Evolutionary conservation across 768 basidiomycete genomes (phyloP).

Genomic region (Mycena belliarum): DNA sequence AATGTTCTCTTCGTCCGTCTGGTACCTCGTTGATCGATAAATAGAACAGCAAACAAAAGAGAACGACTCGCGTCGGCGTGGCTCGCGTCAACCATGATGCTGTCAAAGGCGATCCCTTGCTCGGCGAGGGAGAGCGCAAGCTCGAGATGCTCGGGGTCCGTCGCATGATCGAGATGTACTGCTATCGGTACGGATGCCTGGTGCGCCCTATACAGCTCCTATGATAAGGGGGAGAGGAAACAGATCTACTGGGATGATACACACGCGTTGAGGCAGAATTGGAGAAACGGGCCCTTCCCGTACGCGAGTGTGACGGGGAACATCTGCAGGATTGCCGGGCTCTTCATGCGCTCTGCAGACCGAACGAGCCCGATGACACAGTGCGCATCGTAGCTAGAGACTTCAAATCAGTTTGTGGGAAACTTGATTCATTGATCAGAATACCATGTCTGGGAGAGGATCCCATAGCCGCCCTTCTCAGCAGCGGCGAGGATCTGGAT

Average conservation of each 20-base stretch:
- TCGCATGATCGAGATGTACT: slow-evolving; percentile 51
- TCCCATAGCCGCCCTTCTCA: slow-evolving; percentile 43
- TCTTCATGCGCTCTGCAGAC: slow-evolving; percentile 46
- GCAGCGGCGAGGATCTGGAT: slow-evolving; percentile 42
- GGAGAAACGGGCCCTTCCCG: slow-evolving; percentile 46
- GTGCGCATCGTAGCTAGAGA: slow-evolving; percentile 44
- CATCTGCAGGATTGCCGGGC: slow-evolving; percentile 46
- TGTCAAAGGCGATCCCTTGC: slow-evolving; percentile 47
- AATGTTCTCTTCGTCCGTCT: slow-evolving; percentile 52
- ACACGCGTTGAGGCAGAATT: slow-evolving; percentile 45
- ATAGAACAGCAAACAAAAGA: neutral
- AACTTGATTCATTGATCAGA: neutral
- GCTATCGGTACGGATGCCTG: slow-evolving; percentile 49
- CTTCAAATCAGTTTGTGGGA: neutral
- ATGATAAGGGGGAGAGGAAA: neutral
- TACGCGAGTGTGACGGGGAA: slow-evolving; percentile 49
- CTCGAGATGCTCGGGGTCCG: slow-evolving; percentile 46
- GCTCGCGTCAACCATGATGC: slow-evolving; percentile 53
- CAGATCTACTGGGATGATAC: slow-evolving; percentile 3
- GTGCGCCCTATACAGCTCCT: slow-evolving; percentile 34
- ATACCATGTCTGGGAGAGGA: slow-evolving; percentile 45
- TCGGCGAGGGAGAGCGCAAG: slow-evolving; percentile 46
- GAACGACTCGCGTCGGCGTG: slow-evolving; percentile 40
- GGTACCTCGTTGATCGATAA: neutral
- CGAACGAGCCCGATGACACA: slow-evolving; percentile 46